Evolutionary conservation across 306 rosid species (phyloP), one percentile per base, ranked within the genome.

Genomic region (Quercus glauca): DNA sequence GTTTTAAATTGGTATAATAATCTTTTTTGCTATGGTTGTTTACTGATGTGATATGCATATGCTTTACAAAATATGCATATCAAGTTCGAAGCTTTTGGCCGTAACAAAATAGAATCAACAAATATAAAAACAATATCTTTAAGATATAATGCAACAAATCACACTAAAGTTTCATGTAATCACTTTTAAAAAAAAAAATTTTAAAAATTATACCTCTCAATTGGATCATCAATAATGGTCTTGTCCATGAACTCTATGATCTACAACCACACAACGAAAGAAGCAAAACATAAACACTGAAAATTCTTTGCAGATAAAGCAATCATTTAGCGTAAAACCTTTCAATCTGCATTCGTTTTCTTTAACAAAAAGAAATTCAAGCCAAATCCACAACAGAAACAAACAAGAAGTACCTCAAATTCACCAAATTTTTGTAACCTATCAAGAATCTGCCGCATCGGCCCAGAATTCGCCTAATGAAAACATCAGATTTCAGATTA

Each of bases 371-470:
- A 55, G 82, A 85, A 63, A 75, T 59, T 23, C 21, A 1, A 13
- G 55, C 49, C 63, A 73, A 37, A 73, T 53, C 52, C 60, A 51
- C 18, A 58, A 28, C 20, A 58, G 20, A 13, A 76, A 61, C 45
- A 69, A 79, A 69, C 45, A 69, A 77, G 31, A 35, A 73, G 20
- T 8, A 58, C 99, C 94, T 95, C 97, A 77, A 95, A 95, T 91
- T 95, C 99, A 65, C 99, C 99, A 81, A 95, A 95, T 26, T 92
- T 90, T 60, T 91, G 90, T 73, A 95, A 73, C 77, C 98, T 86
- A 17, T 95, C 97, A 28, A 95, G 88, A 88, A 95, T 95, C 87
- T 91, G 93, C 0, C 83, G 88, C 99, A 95, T 95, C 74, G 99
- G 99, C 49, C 96, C 92, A 26, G 99, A 91, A 17, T 92, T 86